These are phyloP conservation scores for Diaporthe vexans DNA, from an alignment of 2,329 filamentous ascomycete species.

Conservation along the genomic window DNA sequence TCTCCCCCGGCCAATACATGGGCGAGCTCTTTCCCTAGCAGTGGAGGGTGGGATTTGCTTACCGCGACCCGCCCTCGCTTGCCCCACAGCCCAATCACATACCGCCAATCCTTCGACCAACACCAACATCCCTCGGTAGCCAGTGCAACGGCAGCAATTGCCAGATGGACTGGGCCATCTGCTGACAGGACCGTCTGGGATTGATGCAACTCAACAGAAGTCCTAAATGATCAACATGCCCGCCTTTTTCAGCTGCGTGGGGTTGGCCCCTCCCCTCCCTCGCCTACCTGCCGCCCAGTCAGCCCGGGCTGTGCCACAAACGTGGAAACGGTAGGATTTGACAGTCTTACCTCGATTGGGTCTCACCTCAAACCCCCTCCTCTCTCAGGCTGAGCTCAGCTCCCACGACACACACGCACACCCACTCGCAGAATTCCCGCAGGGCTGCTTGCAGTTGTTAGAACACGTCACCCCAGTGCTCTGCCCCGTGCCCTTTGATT, in stretches of 20 bases:
- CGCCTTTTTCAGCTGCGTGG: slow-evolving; percentile 25
- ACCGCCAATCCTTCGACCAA: slow-evolving; percentile 33
- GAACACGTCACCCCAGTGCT: slow-evolving; percentile 17
- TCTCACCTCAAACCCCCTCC: slow-evolving; percentile 4
- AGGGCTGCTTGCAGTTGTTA: slow-evolving; percentile 16
- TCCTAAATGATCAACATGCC: slow-evolving; percentile 16
- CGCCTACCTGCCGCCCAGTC: not conserved
- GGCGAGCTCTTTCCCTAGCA: not conserved
- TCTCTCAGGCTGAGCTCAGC: slow-evolving; percentile 1
- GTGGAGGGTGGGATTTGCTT: slow-evolving; percentile 22
- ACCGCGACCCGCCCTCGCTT: slow-evolving; percentile 9
- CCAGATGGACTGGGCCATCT: slow-evolving; percentile 4
- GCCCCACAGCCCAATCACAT: slow-evolving; percentile 32
- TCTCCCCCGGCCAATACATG: slow-evolving; percentile 14
- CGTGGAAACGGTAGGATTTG: slow-evolving; percentile 28
- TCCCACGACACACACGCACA: not conserved
- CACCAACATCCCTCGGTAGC: slow-evolving; percentile 7
- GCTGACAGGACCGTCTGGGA: slow-evolving; percentile 18
- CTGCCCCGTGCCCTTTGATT: not conserved
- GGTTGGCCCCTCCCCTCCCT: not conserved
- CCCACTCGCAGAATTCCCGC: not conserved
- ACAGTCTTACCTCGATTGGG: slow-evolving; percentile 24
- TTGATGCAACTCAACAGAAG: not conserved
- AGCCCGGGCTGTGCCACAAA: slow-evolving; percentile 30
- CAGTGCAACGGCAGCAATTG: slow-evolving; percentile 11